Evolutionary conservation across 1,284 basidiomycete genomes (phyloP), one percentile per base, ranked within the genome.

Genomic region (Ganoderma sp.): DNA sequence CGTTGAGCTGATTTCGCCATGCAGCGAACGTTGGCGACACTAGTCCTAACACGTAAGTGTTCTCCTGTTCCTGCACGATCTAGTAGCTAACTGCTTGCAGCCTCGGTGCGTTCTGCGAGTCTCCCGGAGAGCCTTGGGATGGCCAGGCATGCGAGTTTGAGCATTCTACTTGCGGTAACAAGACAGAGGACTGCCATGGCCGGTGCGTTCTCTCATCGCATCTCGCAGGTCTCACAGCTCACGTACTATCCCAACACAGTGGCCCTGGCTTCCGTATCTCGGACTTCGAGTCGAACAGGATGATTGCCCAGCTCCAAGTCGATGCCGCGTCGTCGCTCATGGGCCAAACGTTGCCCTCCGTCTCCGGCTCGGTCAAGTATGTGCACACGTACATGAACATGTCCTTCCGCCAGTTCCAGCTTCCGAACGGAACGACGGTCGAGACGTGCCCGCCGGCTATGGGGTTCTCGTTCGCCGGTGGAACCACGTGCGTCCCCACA

Each of bases 381-480:
- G 88, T 90, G 32, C 91, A 92, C 74, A 83, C 84, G 2, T 89
- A 91, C 74, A 73, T 92, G 74, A 81, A 89, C 70, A 92, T 93
- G 91, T 82, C 87, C 37, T 87, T 82, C 74, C 87, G 92, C 73
- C 83, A 84, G 1, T 93, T 94, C 77, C 79, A 80, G 17, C 81
- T 94, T 22, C 79, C 84, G 17, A 91, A 94, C 73, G 91, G 92
- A 37, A 90, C 88, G 12, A 83, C 78, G 0, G 90, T 90, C 61
- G 83, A 83, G 50, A 95, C 93, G 0, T 95, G 93, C 76, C 92
- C 93, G 10, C 84, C 92, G 67, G 93, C 93, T 45, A 82, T 94
- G 79, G 93, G 91, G 19, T 92, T 83, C 76, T 83, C 85, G 1
- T 93, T 94, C 75, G 92, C 91, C 48, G 93, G 91, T 63, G 92